Base-by-base conservation (phyloP, 176 grass and related monocot species). In the Musa acuminata region DNA sequence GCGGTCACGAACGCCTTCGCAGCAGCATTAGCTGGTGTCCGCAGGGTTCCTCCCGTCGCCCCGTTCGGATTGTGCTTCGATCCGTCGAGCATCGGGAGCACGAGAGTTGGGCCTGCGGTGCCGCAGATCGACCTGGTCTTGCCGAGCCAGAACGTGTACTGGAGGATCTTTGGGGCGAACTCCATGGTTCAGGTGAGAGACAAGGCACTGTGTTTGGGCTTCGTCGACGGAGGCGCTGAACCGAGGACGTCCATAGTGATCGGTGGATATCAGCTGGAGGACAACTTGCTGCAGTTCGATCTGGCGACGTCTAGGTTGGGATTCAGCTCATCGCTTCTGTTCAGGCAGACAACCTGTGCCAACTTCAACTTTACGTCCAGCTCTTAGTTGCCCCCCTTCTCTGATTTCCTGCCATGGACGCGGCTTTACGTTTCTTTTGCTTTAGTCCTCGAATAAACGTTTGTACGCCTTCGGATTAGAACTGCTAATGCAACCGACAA, bases 211-310 rank as follows among this genome's bases (percentile, higher is more conserved):
- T 96, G 92, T 72, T 84, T 96, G 22, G 92, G 71, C 29, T 75
- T 96, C 49, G 76, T 96, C 53, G 92, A 96, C 69, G 88, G 84
- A 8, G 92, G 88, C 11, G 11, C 2, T n/a, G 59, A 67, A 7
- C 82, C 86, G 1, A 74, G 51, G 50, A 89, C 92, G 54, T 79
- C 92, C 52, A 79, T 96, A 25, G 84, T 91, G 52, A 83, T 96
- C 73, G 88, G 92, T 1, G 92, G 84, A 3, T 55, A 86, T 72
- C 89, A 87, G 80, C 74, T 91, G 82, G 86, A 91, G 77, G 77
- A 96, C 75, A 96, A 96, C 85, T 85, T 96, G 69, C 84, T 96
- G 65, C 79, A 84, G 69, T 89, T 96, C 75, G 92, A 91, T 70
- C 79, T 91, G 74, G 77, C 69, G 16, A 62, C 64, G 49, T 87